Conservation (phyloP, 139 green algal genomes). For the Chlorella vulgaris region DNA sequence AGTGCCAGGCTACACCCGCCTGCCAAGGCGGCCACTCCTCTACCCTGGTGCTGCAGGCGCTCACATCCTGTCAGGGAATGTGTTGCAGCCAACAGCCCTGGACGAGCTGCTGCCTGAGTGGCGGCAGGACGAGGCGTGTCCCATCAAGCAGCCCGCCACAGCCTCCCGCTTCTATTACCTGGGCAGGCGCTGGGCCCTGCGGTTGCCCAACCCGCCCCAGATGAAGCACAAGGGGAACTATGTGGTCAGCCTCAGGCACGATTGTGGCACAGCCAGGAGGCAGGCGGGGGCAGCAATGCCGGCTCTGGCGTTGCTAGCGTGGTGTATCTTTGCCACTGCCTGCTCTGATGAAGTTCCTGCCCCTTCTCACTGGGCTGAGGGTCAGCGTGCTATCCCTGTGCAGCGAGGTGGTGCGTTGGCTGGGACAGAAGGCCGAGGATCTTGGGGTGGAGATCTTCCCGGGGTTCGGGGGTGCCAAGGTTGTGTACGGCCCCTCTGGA, state of each 20-base stretch:
- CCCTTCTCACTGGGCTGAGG: not conserved
- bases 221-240: conserved; percentile 91
- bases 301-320: too few species aligned
- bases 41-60: conserved; percentile 53
- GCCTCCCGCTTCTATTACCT: conserved; percentile 66
- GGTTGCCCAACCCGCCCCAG: conserved; percentile 67
- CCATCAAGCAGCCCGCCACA: conserved; percentile 30
- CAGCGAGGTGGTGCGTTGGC: conserved; percentile 81
- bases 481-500: conserved; percentile 32
- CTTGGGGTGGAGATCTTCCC: conserved; percentile 91
- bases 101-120: conserved; percentile 90
- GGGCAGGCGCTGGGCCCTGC: conserved; percentile 33
- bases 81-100: conserved; percentile 84
- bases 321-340: not conserved
- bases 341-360: not conserved
- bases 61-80: conserved; percentile 90
- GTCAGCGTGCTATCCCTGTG: not conserved
- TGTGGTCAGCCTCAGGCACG: conserved; percentile 83
- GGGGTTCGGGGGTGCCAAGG: conserved; percentile 77
- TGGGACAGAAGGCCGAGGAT: conserved; percentile 78
- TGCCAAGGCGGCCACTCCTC: too few species aligned
- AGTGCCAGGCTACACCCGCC: too few species aligned
- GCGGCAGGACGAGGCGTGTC: conserved; percentile 58
- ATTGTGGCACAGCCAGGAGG: too few species aligned
- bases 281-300: too few species aligned